A percentile compares a stretch with the other conserved stretches of the same genome.
Conservation (phyloP, 1,284 basidiomycete species). For the Trichosporon coremiiforme region DNA sequence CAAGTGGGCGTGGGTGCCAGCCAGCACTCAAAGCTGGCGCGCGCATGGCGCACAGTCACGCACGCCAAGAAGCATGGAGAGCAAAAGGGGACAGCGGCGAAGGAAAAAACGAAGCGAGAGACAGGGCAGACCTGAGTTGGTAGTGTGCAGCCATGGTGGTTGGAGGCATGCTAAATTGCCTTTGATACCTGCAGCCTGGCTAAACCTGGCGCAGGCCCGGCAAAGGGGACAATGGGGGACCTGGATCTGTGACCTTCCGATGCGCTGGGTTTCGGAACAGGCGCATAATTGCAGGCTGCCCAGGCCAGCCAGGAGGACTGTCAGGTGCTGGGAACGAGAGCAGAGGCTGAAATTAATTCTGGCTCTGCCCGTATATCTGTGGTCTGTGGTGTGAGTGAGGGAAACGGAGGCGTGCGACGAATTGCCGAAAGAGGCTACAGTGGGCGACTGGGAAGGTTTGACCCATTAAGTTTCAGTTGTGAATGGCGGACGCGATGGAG, state of each 20-base stretch:
- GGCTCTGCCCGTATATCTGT: not conserved
- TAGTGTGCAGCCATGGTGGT: slow-evolving; percentile 9
- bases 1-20: slow-evolving; percentile 1
- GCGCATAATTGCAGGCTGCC: not conserved
- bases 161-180: slow-evolving; percentile 8
- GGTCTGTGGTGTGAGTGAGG: too few relatives aligned
- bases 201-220: not conserved
- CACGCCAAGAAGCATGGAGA: not conserved
- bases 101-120: not conserved
- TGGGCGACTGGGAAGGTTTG: not conserved
- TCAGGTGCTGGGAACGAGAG: too few relatives aligned
- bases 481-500: not conserved
- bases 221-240: not conserved
- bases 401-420: not conserved
- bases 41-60: not conserved
- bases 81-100: not conserved
- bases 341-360: not conserved
- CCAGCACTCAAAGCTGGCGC: not conserved
- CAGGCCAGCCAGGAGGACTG: too few relatives aligned
- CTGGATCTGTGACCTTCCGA: slow-evolving; percentile 2
- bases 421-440: not conserved
- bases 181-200: slow-evolving; percentile 2
- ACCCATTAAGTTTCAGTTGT: not conserved
- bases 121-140: not conserved
- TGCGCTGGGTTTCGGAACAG: not conserved